Conservation (phyloP, 176 grass and related monocot species). For the Tuctoria greenei region DNA sequence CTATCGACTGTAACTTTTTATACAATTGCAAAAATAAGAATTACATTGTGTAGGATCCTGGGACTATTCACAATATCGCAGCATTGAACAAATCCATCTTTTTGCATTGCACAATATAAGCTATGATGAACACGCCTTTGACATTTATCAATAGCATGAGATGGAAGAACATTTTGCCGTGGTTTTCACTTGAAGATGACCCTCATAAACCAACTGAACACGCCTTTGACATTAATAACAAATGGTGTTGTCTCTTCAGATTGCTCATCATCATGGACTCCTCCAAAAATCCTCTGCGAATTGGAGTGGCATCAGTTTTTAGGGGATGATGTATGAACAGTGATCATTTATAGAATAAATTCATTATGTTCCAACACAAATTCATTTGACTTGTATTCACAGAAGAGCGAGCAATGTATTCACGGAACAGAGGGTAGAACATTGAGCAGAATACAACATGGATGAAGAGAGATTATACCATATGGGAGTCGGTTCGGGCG, state of each 20-base stretch:
- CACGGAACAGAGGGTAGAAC: too few relatives aligned
- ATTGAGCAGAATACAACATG: too few relatives aligned
- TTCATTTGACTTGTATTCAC: too few relatives aligned
- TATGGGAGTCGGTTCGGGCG: too few relatives aligned
- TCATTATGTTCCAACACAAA: too few relatives aligned
- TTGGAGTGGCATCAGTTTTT: not conserved
- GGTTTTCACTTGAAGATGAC: conserved; percentile 65
- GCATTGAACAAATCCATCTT: not conserved
- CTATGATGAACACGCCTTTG: too few relatives aligned
- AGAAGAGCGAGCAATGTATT: too few relatives aligned
- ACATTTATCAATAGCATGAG: not conserved
- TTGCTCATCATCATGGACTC: conserved; percentile 48
- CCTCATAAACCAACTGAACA: conserved; percentile 77
- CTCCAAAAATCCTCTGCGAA: conserved; percentile 77
- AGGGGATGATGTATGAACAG: not conserved
- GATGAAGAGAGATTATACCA: too few relatives aligned
- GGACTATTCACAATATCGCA: not conserved
- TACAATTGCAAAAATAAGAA: not conserved
- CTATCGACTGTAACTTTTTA: not conserved
- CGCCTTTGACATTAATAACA: conserved; percentile 66
- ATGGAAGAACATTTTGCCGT: not conserved
- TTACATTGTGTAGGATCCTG: not conserved
- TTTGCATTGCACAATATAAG: not conserved
- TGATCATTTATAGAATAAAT: too few relatives aligned
- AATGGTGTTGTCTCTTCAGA: conserved; percentile 60